Conservation (phyloP, 2,329 filamentous ascomycete species). For the Escovopsis sp. region DNA sequence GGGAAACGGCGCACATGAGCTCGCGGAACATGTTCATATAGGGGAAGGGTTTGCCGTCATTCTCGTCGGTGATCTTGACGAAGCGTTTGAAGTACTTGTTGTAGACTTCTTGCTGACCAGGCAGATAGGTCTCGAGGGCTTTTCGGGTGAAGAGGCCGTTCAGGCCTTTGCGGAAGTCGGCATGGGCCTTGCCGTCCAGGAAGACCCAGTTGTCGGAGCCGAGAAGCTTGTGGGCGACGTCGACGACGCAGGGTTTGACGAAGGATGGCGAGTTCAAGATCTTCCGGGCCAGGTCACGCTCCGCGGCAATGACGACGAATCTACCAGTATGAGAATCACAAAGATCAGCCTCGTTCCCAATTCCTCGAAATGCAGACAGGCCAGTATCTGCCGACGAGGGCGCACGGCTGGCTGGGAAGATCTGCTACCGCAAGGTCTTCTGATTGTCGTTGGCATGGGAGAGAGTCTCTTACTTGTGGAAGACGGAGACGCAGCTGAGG, state of each 20-base stretch:
- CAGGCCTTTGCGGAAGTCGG: constrained; percentile 93
- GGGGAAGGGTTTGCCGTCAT: constrained; percentile 57
- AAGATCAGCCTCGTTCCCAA: too few species aligned
- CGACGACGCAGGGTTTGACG: constrained; percentile 93
- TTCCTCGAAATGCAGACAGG: too few species aligned
- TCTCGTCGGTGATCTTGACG: constrained; percentile 56
- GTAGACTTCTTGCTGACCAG: constrained; percentile 85
- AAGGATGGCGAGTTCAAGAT: constrained; percentile 87
- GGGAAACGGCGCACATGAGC: constrained; percentile 85
- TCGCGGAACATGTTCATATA: constrained; percentile 92
- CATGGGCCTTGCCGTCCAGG: constrained; percentile 83
- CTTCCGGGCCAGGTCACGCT: constrained; percentile 88
- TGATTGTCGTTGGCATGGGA: not conserved
- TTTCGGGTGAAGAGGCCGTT: constrained; percentile 88
- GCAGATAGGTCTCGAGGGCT: constrained; percentile 76
- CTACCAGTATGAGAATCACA: too few species aligned
- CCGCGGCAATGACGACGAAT: constrained; percentile 93
- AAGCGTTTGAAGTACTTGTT: constrained; percentile 72
- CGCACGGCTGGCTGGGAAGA: too few species aligned
- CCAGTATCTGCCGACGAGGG: too few species aligned
- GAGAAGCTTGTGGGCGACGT: constrained; percentile 84
- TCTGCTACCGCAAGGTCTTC: too few species aligned
- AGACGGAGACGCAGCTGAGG: constrained; percentile 93
- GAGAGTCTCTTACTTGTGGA: constrained; percentile 66
- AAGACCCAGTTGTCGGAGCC: constrained; percentile 93